These are phyloP conservation scores for Apocynum venetum DNA, from an alignment of 257 asterid species.

Conservation along the genomic window DNA sequence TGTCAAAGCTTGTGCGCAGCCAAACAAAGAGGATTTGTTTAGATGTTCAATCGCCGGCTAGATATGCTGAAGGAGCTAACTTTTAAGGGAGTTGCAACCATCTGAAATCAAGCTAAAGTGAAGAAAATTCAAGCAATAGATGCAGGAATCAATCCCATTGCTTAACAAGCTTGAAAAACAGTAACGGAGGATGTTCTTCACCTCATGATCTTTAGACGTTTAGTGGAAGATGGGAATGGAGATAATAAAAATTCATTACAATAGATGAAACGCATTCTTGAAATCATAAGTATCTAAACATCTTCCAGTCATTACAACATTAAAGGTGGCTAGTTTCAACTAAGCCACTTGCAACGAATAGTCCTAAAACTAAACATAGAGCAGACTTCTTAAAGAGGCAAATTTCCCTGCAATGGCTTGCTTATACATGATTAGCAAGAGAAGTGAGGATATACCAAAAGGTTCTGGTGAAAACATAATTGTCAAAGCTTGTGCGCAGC, in stretches of 20 bases:
- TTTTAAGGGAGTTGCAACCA: constrained; percentile 67
- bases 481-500: neutral
- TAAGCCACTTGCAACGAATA: neutral
- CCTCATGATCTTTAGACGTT: neutral
- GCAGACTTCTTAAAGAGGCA: constrained; percentile 1
- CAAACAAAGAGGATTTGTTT: constrained; percentile 23
- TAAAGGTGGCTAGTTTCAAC: constrained; percentile 30
- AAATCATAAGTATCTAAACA: neutral
- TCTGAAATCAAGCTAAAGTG: neutral
- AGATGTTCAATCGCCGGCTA: constrained; percentile 49
- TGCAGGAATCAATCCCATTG: neutral
- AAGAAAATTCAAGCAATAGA: neutral
- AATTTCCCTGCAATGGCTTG: constrained; percentile 10
- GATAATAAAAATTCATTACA: neutral
- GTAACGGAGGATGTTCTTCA: neutral
- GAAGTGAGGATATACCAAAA: constrained; percentile 9
- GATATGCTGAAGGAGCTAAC: constrained; percentile 98
- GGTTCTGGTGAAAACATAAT: neutral
- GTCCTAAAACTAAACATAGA: constrained; percentile 14
- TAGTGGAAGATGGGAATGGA: neutral
- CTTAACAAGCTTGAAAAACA: neutral
- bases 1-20: neutral
- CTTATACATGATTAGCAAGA: constrained; percentile 10
- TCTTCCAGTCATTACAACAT: constrained; percentile 26
- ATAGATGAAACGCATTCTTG: neutral